Conservation (phyloP, 2,329 filamentous ascomycete species). For the Aaosphaeria arxii region DNA sequence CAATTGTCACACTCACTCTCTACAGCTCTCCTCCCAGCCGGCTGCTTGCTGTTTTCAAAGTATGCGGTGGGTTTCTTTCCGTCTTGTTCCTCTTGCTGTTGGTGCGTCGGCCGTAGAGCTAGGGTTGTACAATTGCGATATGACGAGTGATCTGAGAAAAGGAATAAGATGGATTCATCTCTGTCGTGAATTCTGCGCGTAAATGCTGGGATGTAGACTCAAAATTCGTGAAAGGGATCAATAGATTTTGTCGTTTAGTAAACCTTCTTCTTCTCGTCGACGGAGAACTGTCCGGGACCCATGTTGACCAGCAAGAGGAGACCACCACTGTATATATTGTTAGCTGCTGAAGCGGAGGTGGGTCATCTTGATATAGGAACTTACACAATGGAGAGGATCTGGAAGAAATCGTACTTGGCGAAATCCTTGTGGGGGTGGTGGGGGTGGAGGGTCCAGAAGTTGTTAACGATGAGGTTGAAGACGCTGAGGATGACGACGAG, state of each 20-base stretch:
- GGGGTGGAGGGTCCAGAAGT: conserved; percentile 99
- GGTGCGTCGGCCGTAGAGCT: too few relatives aligned
- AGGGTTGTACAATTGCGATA: too few relatives aligned
- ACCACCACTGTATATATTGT: conserved; percentile 60
- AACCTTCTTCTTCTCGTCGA: conserved; percentile 99
- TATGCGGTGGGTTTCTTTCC: too few relatives aligned
- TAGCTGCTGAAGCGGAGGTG: conserved; percentile 8
- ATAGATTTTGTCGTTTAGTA: conserved; percentile 60
- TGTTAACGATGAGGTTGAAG: conserved; percentile 97
- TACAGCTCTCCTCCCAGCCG: too few relatives aligned
- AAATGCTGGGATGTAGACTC: conserved; percentile 11
- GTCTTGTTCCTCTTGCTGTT: too few relatives aligned
- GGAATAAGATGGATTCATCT: too few relatives aligned
- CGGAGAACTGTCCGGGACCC: conserved; percentile 94
- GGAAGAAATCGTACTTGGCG: conserved; percentile 99
- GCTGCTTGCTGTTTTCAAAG: too few relatives aligned
- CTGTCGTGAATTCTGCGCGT: conserved; percentile 5
- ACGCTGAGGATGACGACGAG: conserved; percentile 92
- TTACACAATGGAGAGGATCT: conserved; percentile 95
- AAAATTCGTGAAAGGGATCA: conserved; percentile 3
- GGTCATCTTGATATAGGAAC: conserved; percentile 26
- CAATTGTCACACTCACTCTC: conserved; percentile 3
- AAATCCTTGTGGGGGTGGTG: conserved; percentile 99
- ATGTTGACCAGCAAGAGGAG: conserved; percentile 97
- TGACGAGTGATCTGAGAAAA: too few relatives aligned